Percentiles rank a stretch among this genome's conserved stretches.
phyloP scores from a whole-genome alignment of 352 stramenopile genomes.

The Globisporangium paddicum region DNA sequence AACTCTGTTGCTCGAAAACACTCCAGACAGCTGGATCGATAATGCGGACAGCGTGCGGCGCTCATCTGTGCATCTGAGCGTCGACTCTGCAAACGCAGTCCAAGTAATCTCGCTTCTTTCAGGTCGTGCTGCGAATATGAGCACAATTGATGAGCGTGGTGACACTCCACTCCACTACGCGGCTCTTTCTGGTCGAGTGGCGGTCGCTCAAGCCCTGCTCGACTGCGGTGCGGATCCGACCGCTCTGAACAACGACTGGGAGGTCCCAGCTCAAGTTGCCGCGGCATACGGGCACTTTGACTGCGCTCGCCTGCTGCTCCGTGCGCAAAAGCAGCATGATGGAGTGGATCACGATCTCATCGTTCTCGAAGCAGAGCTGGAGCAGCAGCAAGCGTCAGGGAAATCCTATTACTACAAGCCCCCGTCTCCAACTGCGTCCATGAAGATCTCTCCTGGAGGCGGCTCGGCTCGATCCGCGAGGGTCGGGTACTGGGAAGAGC shows the following conservation, averaged over 20 bases:
- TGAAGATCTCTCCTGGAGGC: neutral
- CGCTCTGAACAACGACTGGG: constrained; percentile 54
- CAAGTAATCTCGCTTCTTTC: constrained; percentile 21
- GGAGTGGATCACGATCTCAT: neutral
- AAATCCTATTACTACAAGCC: constrained; percentile 17
- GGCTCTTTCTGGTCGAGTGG: constrained; percentile 39
- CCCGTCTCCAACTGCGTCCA: constrained; percentile 17
- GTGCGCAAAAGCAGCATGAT: constrained; percentile 10
- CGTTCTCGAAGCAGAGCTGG: constrained; percentile 26
- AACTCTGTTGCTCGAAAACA: constrained; percentile 22
- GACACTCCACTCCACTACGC: constrained; percentile 70
- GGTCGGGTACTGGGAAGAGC: constrained; percentile 55
- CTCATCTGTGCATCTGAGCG: constrained; percentile 35
- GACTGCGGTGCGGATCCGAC: constrained; percentile 39
- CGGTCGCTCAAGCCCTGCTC: constrained; percentile 34
- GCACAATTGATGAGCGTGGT: constrained; percentile 50
- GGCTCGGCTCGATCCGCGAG: neutral
- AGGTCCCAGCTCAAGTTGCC: constrained; percentile 46
- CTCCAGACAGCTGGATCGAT: constrained; percentile 14
- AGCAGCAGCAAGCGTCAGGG: constrained; percentile 27
- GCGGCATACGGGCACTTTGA: constrained; percentile 37
- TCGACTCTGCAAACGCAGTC: constrained; percentile 17
- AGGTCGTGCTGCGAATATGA: constrained; percentile 32
- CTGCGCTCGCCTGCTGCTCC: constrained; percentile 37
- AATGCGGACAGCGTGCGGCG: constrained; percentile 29